Percentiles rank a stretch among this genome's conserved stretches.
Evolutionary conservation across 23 red algal species (phyloP).

Genomic region (Gracilaria domingensis): DNA sequence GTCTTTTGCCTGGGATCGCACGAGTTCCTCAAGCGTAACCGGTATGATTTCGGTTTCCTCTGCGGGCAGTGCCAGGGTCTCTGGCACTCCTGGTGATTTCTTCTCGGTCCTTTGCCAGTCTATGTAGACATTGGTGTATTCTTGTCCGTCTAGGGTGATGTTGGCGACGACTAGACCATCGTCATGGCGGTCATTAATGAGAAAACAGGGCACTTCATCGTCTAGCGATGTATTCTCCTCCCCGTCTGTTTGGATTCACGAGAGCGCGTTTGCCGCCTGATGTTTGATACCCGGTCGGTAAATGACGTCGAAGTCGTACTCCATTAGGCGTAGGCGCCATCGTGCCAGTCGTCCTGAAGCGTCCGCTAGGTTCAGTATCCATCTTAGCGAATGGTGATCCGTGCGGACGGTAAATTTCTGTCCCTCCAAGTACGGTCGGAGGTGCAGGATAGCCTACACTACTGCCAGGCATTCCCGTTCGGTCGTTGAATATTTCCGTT

Average conservation of each 20-base stretch:
- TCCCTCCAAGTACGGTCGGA: conserved; percentile 40
- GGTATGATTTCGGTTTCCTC: too few species aligned
- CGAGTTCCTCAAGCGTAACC: conserved; percentile 4
- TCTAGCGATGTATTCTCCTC: not conserved
- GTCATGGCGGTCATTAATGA: too few species aligned
- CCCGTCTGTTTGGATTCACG: not conserved
- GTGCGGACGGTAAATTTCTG: conserved; percentile 9
- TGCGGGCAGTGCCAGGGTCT: too few species aligned
- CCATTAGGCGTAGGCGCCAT: not conserved
- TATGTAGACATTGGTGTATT: not conserved
- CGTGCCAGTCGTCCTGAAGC: conserved; percentile 1
- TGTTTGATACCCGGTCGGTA: conserved; percentile 14
- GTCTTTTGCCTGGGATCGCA: conserved; percentile 30
- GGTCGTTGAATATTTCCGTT: conserved; percentile 10
- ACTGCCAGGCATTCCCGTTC: conserved; percentile 9
- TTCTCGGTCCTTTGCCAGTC: too few species aligned
- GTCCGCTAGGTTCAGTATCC: conserved; percentile 31
- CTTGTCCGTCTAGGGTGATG: not conserved
- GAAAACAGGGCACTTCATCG: too few species aligned
- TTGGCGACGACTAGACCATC: not conserved
- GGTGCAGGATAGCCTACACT: not conserved
- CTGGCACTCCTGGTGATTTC: too few species aligned
- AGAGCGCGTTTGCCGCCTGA: conserved; percentile 4
- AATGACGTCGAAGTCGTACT: conserved; percentile 23
- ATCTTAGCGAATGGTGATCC: conserved; percentile 13